Percentiles rank a stretch among this genome's conserved stretches.
Conservation (phyloP, 139 green algal genomes). For the Coelastrella sp. region DNA sequence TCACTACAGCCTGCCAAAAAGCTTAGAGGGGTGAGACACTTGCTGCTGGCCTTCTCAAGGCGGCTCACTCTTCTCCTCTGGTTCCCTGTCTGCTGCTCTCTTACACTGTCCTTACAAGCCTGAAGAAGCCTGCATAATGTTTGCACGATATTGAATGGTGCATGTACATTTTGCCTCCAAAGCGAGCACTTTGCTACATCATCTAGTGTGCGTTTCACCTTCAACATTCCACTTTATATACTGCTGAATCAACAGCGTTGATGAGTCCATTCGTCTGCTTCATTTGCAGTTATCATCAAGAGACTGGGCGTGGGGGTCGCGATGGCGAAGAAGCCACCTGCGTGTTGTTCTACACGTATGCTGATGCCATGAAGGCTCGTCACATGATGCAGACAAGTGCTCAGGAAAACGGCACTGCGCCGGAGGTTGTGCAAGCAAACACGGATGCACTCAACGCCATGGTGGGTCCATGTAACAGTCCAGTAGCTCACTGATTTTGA, state of each 20-base stretch:
- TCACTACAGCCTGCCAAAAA: constrained; percentile 92
- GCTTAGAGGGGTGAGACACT: constrained; percentile 86
- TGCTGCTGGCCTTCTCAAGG: not conserved
- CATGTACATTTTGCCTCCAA: no score
- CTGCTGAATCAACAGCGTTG: no score
- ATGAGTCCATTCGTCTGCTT: not conserved
- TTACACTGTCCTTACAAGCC: not conserved
- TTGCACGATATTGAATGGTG: no score
- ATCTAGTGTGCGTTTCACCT: no score
- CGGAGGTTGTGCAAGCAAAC: constrained; percentile 74
- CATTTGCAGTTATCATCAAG: constrained; percentile 47
- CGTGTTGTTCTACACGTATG: constrained; percentile 85
- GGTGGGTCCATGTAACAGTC: no score
- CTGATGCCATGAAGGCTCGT: constrained; percentile 64
- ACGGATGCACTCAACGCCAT: constrained; percentile 86
- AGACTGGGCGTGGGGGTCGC: constrained; percentile 74
- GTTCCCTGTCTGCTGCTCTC: not conserved
- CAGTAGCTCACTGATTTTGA: not conserved
- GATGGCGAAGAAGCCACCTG: constrained; percentile 79
- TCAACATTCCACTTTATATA: no score
- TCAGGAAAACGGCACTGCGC: constrained; percentile 68
- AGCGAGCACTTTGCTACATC: no score
- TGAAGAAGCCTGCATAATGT: no score
- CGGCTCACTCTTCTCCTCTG: not conserved
- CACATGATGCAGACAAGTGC: constrained; percentile 81